These are phyloP conservation scores for Populus ilicifolia DNA, from an alignment of 345 rosid genomes.

Conservation along the genomic window DNA sequence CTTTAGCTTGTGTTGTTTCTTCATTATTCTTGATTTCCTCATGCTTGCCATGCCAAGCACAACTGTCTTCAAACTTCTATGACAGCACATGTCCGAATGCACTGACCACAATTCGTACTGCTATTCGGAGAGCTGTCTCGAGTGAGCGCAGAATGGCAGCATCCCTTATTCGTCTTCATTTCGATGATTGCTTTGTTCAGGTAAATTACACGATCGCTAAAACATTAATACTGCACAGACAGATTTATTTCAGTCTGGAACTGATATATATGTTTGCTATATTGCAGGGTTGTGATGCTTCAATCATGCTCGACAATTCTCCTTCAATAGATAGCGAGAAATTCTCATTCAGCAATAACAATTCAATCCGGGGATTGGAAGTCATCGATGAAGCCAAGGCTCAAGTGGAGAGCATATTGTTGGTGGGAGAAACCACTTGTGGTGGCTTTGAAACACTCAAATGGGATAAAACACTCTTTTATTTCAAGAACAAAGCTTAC, in stretches of 20 bases:
- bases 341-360: background rate
- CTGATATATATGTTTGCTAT: background rate
- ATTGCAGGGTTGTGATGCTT: background rate
- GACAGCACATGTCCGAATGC: conserved; percentile 43
- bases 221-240: no score
- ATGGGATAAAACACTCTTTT: no score
- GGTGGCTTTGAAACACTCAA: no score
- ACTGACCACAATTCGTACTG: conserved; percentile 35
- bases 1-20: background rate
- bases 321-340: background rate
- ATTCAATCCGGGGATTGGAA: background rate
- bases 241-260: no score
- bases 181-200: conserved; percentile 52
- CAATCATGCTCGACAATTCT: background rate
- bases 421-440: no score
- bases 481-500: no score
- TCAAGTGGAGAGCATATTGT: background rate
- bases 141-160: conserved; percentile 56
- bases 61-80: conserved; percentile 47
- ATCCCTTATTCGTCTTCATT: conserved; percentile 9
- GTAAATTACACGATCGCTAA: background rate
- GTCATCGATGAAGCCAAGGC: background rate
- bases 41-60: conserved; percentile 24
- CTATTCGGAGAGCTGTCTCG: conserved; percentile 25
- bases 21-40: background rate